Evolutionary conservation across 495 filamentous ascomycete species (phyloP).

Genomic region (Terfezia claveryi): DNA sequence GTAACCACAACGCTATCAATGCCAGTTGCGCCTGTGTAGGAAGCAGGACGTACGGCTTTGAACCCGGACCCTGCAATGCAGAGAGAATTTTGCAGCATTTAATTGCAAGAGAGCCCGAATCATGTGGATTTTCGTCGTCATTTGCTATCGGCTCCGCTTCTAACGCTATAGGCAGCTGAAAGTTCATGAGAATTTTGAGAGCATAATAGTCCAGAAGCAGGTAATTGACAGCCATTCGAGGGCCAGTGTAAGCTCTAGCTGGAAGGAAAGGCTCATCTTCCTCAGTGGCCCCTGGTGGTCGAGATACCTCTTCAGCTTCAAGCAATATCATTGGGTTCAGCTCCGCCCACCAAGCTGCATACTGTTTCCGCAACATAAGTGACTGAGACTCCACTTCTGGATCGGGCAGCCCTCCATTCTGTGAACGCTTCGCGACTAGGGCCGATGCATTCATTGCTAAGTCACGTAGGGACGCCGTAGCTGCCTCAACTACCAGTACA

Average conservation of each 20-base stretch:
- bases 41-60: constrained; percentile 49
- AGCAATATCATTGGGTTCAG: constrained; percentile 11
- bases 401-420: constrained; percentile 32
- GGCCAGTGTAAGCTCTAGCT: constrained; percentile 40
- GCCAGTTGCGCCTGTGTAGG: constrained; percentile 55
- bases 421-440: constrained; percentile 48
- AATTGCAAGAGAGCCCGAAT: constrained; percentile 28
- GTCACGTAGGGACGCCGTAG: constrained; percentile 42
- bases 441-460: constrained; percentile 62
- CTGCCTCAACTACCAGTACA: constrained; percentile 39
- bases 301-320: constrained; percentile 9
- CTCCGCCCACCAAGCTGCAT: constrained; percentile 10
- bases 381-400: constrained; percentile 33
- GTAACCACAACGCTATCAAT: constrained; percentile 57
- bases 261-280: constrained; percentile 44
- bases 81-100: constrained; percentile 51
- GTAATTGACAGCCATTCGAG: constrained; percentile 51
- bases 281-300: constrained; percentile 21
- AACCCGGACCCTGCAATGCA: constrained; percentile 53
- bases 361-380: constrained; percentile 6
- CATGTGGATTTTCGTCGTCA: constrained; percentile 63
- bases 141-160: constrained; percentile 36
- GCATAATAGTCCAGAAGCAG: constrained; percentile 57
- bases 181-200: constrained; percentile 57
- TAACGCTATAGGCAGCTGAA: constrained; percentile 40